Conservation (phyloP, 805 yeast genomes). For the Hanseniaspora mollemarum region DNA sequence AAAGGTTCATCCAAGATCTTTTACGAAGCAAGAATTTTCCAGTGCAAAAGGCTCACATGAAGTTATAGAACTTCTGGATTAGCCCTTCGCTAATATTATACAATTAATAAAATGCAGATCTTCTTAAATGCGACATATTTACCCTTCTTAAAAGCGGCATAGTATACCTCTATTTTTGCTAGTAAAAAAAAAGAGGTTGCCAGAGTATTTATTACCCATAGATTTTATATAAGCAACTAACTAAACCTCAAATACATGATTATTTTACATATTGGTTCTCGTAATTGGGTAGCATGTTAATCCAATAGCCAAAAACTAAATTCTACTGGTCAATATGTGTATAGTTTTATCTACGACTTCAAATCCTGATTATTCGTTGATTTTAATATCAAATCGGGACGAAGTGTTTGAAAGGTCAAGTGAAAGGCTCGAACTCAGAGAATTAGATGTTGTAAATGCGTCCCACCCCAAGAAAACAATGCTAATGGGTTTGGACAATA, state of each 20-base stretch:
- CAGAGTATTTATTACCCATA: too few relatives aligned
- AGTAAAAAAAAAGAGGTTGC: not conserved
- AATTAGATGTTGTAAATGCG: slow-evolving; percentile 33
- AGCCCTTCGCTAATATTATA: too few relatives aligned
- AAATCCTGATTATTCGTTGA: slow-evolving; percentile 64
- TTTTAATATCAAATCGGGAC: slow-evolving; percentile 75
- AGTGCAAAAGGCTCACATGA: not conserved
- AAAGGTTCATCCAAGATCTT: slow-evolving; percentile 5
- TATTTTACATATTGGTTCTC: too few relatives aligned
- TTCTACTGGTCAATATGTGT: slow-evolving; percentile 46
- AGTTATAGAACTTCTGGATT: slow-evolving; percentile 2
- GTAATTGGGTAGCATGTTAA: too few relatives aligned
- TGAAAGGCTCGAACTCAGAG: slow-evolving; percentile 44
- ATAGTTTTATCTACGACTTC: slow-evolving; percentile 55
- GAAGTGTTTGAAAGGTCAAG: slow-evolving; percentile 73
- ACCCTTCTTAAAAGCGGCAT: too few relatives aligned
- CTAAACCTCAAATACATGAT: not conserved
- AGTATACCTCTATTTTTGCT: too few relatives aligned
- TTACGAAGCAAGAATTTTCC: not conserved
- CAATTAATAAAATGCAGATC: too few relatives aligned
- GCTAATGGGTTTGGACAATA: slow-evolving; percentile 26
- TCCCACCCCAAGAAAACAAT: slow-evolving; percentile 45
- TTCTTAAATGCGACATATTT: too few relatives aligned
- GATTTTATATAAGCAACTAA: too few relatives aligned
- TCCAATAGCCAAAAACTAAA: not conserved